These are phyloP conservation scores for Ustulina deusta DNA, from an alignment of 2,329 filamentous ascomycete genomes.

Conservation along the genomic window DNA sequence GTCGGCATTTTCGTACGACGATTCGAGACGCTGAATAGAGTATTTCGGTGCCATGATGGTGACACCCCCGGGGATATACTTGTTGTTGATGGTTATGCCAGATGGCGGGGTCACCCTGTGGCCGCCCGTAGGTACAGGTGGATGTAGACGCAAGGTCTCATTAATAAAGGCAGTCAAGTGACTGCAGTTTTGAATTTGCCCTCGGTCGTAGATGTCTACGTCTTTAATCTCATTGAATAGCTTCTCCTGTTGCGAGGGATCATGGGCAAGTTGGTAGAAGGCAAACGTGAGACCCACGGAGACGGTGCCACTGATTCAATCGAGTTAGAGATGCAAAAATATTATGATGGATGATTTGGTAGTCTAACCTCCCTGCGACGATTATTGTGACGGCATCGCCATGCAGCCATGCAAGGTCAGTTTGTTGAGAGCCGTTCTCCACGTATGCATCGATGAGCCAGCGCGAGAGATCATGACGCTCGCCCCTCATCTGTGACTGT, in stretches of 20 bases:
- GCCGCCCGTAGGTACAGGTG: conserved; percentile 47
- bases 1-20: conserved; percentile 32
- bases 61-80: conserved; percentile 46
- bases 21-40: conserved; percentile 35
- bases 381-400: conserved; percentile 29
- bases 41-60: conserved; percentile 40
- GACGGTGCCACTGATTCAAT: conserved; percentile 16
- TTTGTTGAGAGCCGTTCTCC: not conserved
- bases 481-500: not conserved
- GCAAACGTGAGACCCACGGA: conserved; percentile 25
- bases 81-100: conserved; percentile 45
- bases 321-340: not conserved
- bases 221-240: conserved; percentile 19
- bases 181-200: conserved; percentile 33
- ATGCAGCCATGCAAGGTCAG: conserved; percentile 17
- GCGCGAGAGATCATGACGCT: conserved; percentile 20
- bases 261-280: conserved; percentile 26
- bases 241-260: conserved; percentile 14
- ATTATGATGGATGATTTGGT: not conserved
- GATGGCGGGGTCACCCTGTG: conserved; percentile 44
- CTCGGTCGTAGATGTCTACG: conserved; percentile 36
- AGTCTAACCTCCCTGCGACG: conserved; percentile 29
- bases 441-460: conserved; percentile 25
- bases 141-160: conserved; percentile 50
- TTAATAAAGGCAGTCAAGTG: conserved; percentile 48